Conservation (phyloP, 768 basidiomycete genomes). For the Mycena alexandri region DNA sequence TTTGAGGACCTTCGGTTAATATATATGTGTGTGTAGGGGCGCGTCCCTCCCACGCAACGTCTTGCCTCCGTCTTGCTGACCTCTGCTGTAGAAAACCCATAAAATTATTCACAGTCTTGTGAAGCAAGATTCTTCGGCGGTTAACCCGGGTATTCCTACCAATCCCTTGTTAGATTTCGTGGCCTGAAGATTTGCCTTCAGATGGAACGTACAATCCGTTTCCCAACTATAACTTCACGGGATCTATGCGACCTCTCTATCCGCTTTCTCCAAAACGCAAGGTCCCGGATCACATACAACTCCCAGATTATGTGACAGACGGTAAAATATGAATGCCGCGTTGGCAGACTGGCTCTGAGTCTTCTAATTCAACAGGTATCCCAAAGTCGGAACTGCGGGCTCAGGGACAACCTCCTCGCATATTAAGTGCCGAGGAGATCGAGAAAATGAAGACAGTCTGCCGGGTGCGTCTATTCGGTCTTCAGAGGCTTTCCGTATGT, state of each 20-base stretch:
- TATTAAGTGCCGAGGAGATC: constrained; percentile 81
- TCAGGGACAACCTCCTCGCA: constrained; percentile 71
- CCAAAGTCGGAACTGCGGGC: constrained; percentile 71
- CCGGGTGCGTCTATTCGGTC: constrained; percentile 67
- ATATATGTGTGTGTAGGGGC: constrained; percentile 50
- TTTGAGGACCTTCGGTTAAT: constrained; percentile 31
- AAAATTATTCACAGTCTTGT: constrained; percentile 81
- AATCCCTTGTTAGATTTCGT: neutral
- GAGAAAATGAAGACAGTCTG: constrained; percentile 92
- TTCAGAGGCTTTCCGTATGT: neutral
- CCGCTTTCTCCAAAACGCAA: constrained; percentile 84
- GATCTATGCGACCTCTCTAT: constrained; percentile 84
- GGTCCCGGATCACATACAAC: constrained; percentile 86
- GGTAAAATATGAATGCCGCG: constrained; percentile 43
- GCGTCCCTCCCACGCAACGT: constrained; percentile 27
- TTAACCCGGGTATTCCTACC: constrained; percentile 24
- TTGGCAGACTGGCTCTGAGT: constrained; percentile 29
- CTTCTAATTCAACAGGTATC: constrained; percentile 56
- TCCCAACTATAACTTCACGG: constrained; percentile 82
- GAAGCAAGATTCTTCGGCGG: constrained; percentile 41
- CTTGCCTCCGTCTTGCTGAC: constrained; percentile 17
- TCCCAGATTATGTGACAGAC: constrained; percentile 87
- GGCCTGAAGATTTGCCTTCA: constrained; percentile 42
- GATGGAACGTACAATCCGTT: constrained; percentile 88
- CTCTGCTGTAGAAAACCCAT: constrained; percentile 76